Evolutionary conservation across 768 basidiomycete genomes (phyloP).

Genomic region (Panaeolus cyanescens): DNA sequence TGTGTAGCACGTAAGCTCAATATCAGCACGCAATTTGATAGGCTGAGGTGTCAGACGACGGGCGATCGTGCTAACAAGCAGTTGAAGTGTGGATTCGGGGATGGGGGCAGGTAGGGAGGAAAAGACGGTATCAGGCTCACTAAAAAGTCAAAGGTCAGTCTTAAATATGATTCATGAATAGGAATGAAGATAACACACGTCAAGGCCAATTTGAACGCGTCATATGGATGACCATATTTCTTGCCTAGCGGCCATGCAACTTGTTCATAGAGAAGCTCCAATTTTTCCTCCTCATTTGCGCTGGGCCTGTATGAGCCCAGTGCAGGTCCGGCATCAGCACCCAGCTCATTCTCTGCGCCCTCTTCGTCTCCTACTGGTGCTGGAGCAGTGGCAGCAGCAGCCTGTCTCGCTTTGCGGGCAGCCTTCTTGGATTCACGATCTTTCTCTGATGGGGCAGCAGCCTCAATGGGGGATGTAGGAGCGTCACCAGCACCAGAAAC

Average conservation of each 20-base stretch:
- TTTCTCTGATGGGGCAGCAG: slow-evolving; percentile 14
- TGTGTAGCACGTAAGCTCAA: slow-evolving; percentile 95
- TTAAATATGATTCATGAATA: not conserved
- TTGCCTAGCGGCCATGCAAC: slow-evolving; percentile 92
- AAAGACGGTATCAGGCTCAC: slow-evolving; percentile 74
- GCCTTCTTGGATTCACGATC: slow-evolving; percentile 50
- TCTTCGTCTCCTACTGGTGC: slow-evolving; percentile 31
- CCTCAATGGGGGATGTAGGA: slow-evolving; percentile 11
- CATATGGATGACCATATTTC: slow-evolving; percentile 94
- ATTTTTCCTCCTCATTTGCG: slow-evolving; percentile 72
- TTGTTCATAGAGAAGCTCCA: slow-evolving; percentile 87
- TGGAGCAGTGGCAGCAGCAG: slow-evolving; percentile 19
- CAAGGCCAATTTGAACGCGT: slow-evolving; percentile 96
- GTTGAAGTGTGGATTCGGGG: slow-evolving; percentile 53
- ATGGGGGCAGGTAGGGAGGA: slow-evolving; percentile 62
- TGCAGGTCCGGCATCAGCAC: slow-evolving; percentile 30
- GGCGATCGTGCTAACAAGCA: slow-evolving; percentile 84
- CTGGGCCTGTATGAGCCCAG: not conserved
- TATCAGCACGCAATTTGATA: slow-evolving; percentile 97
- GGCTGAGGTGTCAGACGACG: slow-evolving; percentile 96
- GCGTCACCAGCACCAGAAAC: slow-evolving; percentile 35
- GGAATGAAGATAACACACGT: slow-evolving; percentile 50
- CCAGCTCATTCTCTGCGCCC: slow-evolving; percentile 44
- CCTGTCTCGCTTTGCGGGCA: slow-evolving; percentile 45
- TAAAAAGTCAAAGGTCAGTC: slow-evolving; percentile 16